Evolutionary conservation across 345 rosid species (phyloP), one percentile per base, ranked within the genome.

Genomic region (Dovyalis caffra): DNA sequence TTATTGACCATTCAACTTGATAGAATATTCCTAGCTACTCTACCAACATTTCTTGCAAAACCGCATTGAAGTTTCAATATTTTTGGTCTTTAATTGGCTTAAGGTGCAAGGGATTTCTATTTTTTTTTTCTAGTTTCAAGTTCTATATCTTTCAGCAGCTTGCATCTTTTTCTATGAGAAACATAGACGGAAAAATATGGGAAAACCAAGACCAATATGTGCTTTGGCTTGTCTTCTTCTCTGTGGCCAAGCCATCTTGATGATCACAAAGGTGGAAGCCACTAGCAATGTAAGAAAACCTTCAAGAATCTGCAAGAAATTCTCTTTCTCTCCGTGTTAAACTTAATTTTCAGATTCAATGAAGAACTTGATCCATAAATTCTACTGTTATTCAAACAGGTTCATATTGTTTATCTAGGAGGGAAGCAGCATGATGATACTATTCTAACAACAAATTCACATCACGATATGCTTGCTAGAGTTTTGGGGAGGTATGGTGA

Each of bases 371-470:
- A 23, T 53, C 25, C 66, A 53, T 63, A 47, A 15, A 25, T 25
- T 80, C 2, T 57, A 56, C 25, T 64, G 37, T 64, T 66, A 26
- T 33, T 69, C 26, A 10, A 61, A 71, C 86, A 89, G 94, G 85
- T 90, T 74, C 89, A 90, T 74, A 85, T 90, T 10, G 84, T 88
- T 51, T 90, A 90, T 65, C 69, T 88, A 76, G 94, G 97, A 45
- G 89, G 81, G 78, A 88, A 64, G 82, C 81, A 73, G 77, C 86
- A 77, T 56, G 81, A 80, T n/a, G 71, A 84, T 74, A 87, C 86
- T 6, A 65, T 85, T 58, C 47, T 78, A 14, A 75, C 84, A 43
- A 80, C 88, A 35, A 66, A 80, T 77, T 84, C 88, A 25, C 94
- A 91, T 84, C 91, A 87, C 77, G 84, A 85, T 73, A 80, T 91